Evolutionary conservation across 1,284 basidiomycete species (phyloP), one percentile per base, ranked within the genome.

Genomic region (Sutorius eximius): DNA sequence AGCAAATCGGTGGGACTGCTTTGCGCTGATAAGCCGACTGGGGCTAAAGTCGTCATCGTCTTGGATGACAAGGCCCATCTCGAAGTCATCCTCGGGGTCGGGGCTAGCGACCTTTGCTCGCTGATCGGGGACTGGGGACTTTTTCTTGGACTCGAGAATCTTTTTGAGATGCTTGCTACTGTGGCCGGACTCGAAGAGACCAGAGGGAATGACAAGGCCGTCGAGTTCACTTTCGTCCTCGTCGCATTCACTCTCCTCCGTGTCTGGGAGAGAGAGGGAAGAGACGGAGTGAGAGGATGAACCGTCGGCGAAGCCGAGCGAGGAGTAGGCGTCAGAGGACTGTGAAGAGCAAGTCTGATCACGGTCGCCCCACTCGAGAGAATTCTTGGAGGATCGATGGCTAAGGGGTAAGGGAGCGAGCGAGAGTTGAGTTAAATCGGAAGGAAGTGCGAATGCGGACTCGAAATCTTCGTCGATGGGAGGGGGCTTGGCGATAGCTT

Each of bases 311-410:
- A 91, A 86, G 46, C 87, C 87, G 38, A 91, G 78, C 37, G 83
- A 79, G 36, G 88, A 91, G 63, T 88, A 90, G 6, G 89, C 82
- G 68, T 91, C 89, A 24, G 89, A 92, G 15, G 89, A 91, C 63
- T 89, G 86, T 4, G 89, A 91, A 12, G 89, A 90, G 2, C 80
- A 83, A 2, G 89, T 88, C 51, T 88, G 82, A 64, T 91, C 87
- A 69, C 83, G 86, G 73, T 91, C 89, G 34, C 86, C 86, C 87
- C 89, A 91, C 72, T 91, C 88, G 27, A 91, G 76, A 2, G 89
- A 91, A 49, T 82, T 82, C 73, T 90, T 91, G 54, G 89, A 91
- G 11, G 84, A 80, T 48, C 86, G 82, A 64, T 87, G 86, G 61
- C 77, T 81, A 32, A 89, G 80, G 30, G 86, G 82, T 56, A 87